Conservation (phyloP, 1,139 yeast genomes). For the Eremothecium cymbalariae region DNA sequence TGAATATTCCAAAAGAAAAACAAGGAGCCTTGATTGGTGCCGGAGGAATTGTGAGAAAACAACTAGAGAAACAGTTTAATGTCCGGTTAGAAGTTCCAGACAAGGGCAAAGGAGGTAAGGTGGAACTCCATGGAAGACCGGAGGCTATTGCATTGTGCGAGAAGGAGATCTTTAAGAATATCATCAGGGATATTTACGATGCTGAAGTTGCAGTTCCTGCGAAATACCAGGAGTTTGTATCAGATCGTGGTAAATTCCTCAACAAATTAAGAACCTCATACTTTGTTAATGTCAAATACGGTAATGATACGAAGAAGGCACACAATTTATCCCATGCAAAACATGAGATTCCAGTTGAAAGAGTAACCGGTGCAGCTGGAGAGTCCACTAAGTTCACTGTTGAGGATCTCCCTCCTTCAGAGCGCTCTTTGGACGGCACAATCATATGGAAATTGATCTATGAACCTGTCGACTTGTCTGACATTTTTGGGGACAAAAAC, state of each 20-base stretch:
- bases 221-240: slow-evolving; percentile 49
- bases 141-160: slow-evolving; percentile 52
- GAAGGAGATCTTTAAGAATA: slow-evolving; percentile 42
- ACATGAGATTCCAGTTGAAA: slow-evolving; percentile 41
- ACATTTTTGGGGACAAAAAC: slow-evolving; percentile 33
- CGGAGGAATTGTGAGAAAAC: slow-evolving; percentile 67
- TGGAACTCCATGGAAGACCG: slow-evolving; percentile 49
- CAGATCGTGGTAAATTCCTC: slow-evolving; percentile 61
- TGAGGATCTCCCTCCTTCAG: slow-evolving; percentile 28
- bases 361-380: slow-evolving; percentile 41
- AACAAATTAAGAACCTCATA: slow-evolving; percentile 48
- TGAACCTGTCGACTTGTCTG: slow-evolving; percentile 29
- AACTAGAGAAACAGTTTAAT: slow-evolving; percentile 59
- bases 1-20: slow-evolving; percentile 63
- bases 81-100: slow-evolving; percentile 66
- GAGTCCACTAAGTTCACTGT: slow-evolving; percentile 42
- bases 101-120: slow-evolving; percentile 39
- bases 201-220: slow-evolving; percentile 50
- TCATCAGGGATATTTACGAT: slow-evolving; percentile 40
- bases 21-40: slow-evolving; percentile 78
- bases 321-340: slow-evolving; percentile 40
- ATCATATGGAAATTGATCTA: slow-evolving; percentile 60
- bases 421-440: slow-evolving; percentile 33
- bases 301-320: slow-evolving; percentile 43
- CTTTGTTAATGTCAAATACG: slow-evolving; percentile 59